phyloP scores from a whole-genome alignment of 2,329 filamentous ascomycete species.

The Hymenoscyphus infarciens region DNA sequence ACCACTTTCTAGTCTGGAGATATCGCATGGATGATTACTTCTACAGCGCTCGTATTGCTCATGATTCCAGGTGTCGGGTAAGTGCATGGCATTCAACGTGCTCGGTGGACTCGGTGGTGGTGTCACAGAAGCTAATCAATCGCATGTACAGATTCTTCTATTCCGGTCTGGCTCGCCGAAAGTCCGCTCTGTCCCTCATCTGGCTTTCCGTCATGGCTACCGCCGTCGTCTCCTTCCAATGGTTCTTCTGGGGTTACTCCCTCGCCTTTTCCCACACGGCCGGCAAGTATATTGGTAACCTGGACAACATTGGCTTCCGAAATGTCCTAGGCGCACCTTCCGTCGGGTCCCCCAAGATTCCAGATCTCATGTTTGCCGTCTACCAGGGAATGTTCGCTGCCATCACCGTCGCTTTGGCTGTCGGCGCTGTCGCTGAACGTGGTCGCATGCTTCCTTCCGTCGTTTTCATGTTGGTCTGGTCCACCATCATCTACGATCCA shows the following conservation, averaged over 20 bases:
- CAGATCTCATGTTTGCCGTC: slow-evolving; percentile 79
- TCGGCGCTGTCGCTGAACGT: slow-evolving; percentile 81
- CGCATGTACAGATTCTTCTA: slow-evolving; percentile 67
- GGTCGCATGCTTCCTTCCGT: slow-evolving; percentile 85
- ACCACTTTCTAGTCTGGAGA: slow-evolving; percentile 71
- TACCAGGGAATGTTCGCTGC: slow-evolving; percentile 88
- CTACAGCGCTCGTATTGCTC: slow-evolving; percentile 78
- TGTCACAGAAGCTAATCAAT: slow-evolving; percentile 26
- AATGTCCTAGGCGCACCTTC: slow-evolving; percentile 73
- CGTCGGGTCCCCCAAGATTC: slow-evolving; percentile 68
- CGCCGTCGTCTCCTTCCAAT: slow-evolving; percentile 82
- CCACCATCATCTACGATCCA: slow-evolving; percentile 84
- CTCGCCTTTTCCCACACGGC: slow-evolving; percentile 53
- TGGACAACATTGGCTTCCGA: slow-evolving; percentile 59
- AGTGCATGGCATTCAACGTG: slow-evolving; percentile 32
- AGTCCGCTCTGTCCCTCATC: slow-evolving; percentile 84
- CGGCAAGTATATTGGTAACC: slow-evolving; percentile 13
- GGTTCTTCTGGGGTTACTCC: slow-evolving; percentile 57
- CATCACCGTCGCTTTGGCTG: slow-evolving; percentile 80
- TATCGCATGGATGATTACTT: slow-evolving; percentile 78
- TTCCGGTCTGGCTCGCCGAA: slow-evolving; percentile 81
- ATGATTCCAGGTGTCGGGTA: slow-evolving; percentile 89
- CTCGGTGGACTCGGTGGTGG: slow-evolving; percentile 3
- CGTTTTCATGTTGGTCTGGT: slow-evolving; percentile 91
- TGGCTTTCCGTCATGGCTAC: slow-evolving; percentile 88